These are phyloP conservation scores for Apiotrichum gamsii DNA, from an alignment of 1,284 basidiomycete species.

Conservation along the genomic window DNA sequence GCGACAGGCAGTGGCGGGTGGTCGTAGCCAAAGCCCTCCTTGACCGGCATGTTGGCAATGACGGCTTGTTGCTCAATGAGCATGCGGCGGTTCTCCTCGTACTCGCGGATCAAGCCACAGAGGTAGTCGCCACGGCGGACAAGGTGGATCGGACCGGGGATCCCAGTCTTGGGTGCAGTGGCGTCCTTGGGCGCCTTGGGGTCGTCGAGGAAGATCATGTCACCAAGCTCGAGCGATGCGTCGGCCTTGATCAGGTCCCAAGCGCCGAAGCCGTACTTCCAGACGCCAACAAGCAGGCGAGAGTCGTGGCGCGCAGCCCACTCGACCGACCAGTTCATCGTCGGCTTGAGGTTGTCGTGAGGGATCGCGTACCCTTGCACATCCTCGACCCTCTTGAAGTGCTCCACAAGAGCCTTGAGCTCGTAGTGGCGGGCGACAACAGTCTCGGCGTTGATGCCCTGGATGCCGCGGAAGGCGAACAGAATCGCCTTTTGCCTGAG, in stretches of 20 bases:
- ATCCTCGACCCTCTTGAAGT: slow-evolving; percentile 62
- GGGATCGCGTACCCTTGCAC: slow-evolving; percentile 78
- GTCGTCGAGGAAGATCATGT: slow-evolving; percentile 97
- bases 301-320: slow-evolving; percentile 94
- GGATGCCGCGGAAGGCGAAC: slow-evolving; percentile 80
- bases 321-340: slow-evolving; percentile 89
- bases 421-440: slow-evolving; percentile 85
- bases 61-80: slow-evolving; percentile 50
- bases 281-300: slow-evolving; percentile 89
- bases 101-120: slow-evolving; percentile 73
- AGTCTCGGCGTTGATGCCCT: slow-evolving; percentile 96
- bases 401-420: slow-evolving; percentile 79
- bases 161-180: slow-evolving; percentile 47
- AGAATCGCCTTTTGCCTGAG: slow-evolving; percentile 73
- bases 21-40: slow-evolving; percentile 43
- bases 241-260: slow-evolving; percentile 87
- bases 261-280: slow-evolving; percentile 87
- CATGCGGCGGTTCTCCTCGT: slow-evolving; percentile 82
- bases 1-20: slow-evolving; percentile 24
- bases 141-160: slow-evolving; percentile 94
- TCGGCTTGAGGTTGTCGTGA: slow-evolving; percentile 85
- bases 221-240: slow-evolving; percentile 69
- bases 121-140: slow-evolving; percentile 95
- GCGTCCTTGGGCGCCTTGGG: slow-evolving; percentile 60
- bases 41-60: slow-evolving; percentile 51